Base-by-base conservation (phyloP, 805 yeast species). In the Starmerella apicola region DNA sequence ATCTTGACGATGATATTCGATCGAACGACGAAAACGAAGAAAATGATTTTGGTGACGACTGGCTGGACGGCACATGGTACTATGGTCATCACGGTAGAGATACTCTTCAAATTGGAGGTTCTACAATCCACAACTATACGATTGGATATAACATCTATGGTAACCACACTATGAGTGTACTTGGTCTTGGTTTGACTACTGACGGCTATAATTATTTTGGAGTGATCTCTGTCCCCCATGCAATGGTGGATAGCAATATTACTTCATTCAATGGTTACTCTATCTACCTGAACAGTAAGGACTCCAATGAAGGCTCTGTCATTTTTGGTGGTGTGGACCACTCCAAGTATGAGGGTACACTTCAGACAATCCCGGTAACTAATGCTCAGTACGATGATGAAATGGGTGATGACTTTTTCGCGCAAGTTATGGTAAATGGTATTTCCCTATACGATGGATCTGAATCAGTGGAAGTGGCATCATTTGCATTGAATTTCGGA, bases 131-230 rank as follows among this genome's bases (percentile, higher is more conserved):
- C 9, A 48, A 64, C 1, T 62, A 81, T 22, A 72, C 83, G 6
- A 71, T 86, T 58, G 95, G 93, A 1, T 72, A 83, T 20, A 91
- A 81, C 7, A 73, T 75, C 53, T 55, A 59, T 24, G 70, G 88
- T 1, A 74, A 75, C 47, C 75, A 88, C 4, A 58, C 73, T 7
- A 59, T 66, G 46, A 88, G 93, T 38, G 62, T 63, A n/a, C 50
- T 61, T 45, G 67, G 67, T 8, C 54, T 62, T 22, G 66, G 66
- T 13, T 51, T 56, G 32, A 50, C 51, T 20, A 49, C 37, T 74
- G 26, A 29, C n/a, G 32, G 43, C n/a, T 27, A 43, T 18, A 28
- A 38, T 31, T 18, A 12, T 15, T 6, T 8, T 16, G 52, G 53
- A 25, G 37, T 25, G 45, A 43, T 41, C 32, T 22, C 39, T 12